Conservation (phyloP, 192 early-diverging fungal genomes). For the Funneliformis geosporum region DNA sequence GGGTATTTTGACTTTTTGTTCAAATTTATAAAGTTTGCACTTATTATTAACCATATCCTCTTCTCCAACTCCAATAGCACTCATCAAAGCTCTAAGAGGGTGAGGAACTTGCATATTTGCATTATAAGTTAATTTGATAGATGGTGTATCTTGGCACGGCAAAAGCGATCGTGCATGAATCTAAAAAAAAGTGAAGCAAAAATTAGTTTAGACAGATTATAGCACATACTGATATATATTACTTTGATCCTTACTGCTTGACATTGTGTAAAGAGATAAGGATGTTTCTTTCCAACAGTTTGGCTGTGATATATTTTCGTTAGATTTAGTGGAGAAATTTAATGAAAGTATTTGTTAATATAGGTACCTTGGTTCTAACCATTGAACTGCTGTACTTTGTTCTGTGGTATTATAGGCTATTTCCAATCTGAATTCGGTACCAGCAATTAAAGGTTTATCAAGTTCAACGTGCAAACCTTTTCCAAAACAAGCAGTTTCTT, state of each 20-base stretch:
- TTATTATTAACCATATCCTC: conserved; percentile 51
- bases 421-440: conserved; percentile 55
- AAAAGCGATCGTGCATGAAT: conserved; percentile 92
- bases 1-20: conserved; percentile 88
- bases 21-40: conserved; percentile 72
- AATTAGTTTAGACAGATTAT: not conserved
- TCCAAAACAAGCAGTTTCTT: conserved; percentile 68
- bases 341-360: not conserved
- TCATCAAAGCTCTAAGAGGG: conserved; percentile 92
- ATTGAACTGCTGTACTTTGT: conserved; percentile 89
- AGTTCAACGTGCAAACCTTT: conserved; percentile 71
- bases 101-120: conserved; percentile 67
- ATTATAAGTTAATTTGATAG: conserved; percentile 87
- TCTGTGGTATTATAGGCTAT: conserved; percentile 80
- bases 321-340: not conserved
- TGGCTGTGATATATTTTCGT: conserved; percentile 53
- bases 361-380: conserved; percentile 72
- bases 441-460: conserved; percentile 42
- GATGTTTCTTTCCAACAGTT: conserved; percentile 90
- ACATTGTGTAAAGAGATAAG: conserved; percentile 98
- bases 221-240: not conserved
- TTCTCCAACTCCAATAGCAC: conserved; percentile 74
- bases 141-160: conserved; percentile 89
- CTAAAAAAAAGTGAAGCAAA: not conserved
- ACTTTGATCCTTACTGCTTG: conserved; percentile 58